Evolutionary conservation across 192 early-diverging fungal species (phyloP).

Genomic region (Pilobolus umbonatus): DNA sequence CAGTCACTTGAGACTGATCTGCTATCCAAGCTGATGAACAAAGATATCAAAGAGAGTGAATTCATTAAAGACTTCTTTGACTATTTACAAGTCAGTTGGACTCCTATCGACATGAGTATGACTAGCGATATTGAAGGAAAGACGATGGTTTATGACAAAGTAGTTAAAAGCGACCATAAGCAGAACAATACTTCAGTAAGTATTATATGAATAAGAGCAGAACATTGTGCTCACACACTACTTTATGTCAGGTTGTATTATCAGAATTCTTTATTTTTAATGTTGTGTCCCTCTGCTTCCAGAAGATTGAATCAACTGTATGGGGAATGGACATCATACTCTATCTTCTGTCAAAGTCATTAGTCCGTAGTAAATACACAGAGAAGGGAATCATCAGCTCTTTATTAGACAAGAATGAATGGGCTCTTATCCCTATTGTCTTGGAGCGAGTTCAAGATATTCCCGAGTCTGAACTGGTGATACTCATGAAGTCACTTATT

Average conservation of each 20-base stretch:
- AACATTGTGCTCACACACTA: background rate
- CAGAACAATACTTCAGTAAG: too few species aligned
- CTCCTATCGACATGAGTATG: too few species aligned
- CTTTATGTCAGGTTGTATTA: slow-evolving; percentile 18
- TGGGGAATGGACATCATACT: slow-evolving; percentile 36
- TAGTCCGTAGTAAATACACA: slow-evolving; percentile 21
- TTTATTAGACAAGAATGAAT: slow-evolving; percentile 41
- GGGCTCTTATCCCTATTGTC: slow-evolving; percentile 38
- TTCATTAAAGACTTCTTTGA: slow-evolving; percentile 37
- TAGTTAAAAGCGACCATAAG: too few species aligned
- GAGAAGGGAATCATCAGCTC: slow-evolving; percentile 32
- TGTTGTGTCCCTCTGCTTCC: slow-evolving; percentile 35
- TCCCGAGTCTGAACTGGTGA: slow-evolving; percentile 42
- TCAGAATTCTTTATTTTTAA: slow-evolving; percentile 37
- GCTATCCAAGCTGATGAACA: slow-evolving; percentile 18
- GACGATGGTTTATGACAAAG: too few species aligned
- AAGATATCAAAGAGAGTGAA: slow-evolving; percentile 16
- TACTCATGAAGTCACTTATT: slow-evolving; percentile 37
- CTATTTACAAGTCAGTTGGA: slow-evolving; percentile 4
- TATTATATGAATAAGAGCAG: slow-evolving; percentile 6
- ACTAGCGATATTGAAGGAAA: too few species aligned
- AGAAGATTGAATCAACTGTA: slow-evolving; percentile 22
- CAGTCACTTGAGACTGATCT: slow-evolving; percentile 24
- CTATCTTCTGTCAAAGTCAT: slow-evolving; percentile 30
- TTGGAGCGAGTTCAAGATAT: slow-evolving; percentile 42